A percentile compares a stretch with the other conserved stretches of the same genome.
phyloP scores from a whole-genome alignment of 257 asterid genomes.

The Jaltomata sinuosa region DNA sequence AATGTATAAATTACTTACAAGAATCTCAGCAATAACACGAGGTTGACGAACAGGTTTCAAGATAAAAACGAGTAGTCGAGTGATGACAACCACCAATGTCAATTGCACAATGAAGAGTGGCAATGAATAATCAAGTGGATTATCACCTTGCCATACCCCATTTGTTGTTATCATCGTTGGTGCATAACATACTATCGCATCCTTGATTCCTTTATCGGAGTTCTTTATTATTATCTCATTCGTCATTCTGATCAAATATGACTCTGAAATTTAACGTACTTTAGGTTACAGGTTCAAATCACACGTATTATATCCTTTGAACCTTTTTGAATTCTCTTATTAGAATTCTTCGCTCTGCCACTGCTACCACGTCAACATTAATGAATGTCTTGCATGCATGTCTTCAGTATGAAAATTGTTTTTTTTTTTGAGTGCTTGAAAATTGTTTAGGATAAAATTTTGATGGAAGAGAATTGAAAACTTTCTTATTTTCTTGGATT shows the following conservation, averaged over 20 bases:
- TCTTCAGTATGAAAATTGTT: neutral
- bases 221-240: neutral
- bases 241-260: conserved; percentile 18
- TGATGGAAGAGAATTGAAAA: neutral
- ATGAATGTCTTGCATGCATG: neutral
- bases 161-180: conserved; percentile 91
- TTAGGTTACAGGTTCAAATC: neutral
- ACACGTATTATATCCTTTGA: neutral
- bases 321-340: neutral
- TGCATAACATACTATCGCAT: conserved; percentile 74
- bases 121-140: conserved; percentile 83
- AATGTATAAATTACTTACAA: conserved; percentile 33
- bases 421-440: neutral
- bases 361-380: neutral
- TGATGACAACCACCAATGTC: conserved; percentile 54
- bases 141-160: conserved; percentile 94
- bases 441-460: neutral
- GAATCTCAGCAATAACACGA: conserved; percentile 86
- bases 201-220: conserved; percentile 22
- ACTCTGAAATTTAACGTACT: neutral
- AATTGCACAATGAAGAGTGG: conserved; percentile 88
- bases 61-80: conserved; percentile 64
- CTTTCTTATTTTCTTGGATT: neutral
- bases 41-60: conserved; percentile 93
- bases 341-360: neutral